Evolutionary conservation across 202 grass and related monocot species (phyloP).

Genomic region (Musa balbisiana): DNA sequence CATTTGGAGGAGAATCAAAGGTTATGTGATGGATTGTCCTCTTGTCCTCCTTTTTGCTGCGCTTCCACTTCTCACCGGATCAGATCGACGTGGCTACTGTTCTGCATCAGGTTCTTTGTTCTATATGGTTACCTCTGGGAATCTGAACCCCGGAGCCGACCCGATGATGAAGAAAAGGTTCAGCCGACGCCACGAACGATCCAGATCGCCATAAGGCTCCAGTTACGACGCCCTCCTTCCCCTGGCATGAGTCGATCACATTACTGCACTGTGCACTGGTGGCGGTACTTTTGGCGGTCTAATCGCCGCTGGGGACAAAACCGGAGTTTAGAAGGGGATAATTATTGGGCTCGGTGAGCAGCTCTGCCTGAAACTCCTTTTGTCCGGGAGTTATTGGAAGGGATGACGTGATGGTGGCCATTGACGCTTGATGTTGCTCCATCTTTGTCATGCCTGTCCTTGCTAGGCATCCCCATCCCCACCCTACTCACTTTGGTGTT

Average conservation of each 20-base stretch:
- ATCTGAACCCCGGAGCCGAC: background rate
- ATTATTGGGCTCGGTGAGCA: background rate
- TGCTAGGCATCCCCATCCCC: background rate
- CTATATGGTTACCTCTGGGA: background rate
- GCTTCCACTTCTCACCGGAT: background rate
- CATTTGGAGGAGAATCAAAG: conserved; percentile 9
- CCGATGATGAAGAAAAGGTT: background rate
- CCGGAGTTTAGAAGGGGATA: background rate
- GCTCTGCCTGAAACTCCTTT: background rate
- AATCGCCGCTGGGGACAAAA: conserved; percentile 1
- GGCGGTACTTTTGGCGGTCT: background rate
- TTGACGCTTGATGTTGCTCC: background rate
- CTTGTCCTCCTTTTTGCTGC: background rate
- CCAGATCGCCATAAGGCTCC: background rate
- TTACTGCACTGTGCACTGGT: too few species aligned
- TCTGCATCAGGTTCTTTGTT: background rate
- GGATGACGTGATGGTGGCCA: background rate
- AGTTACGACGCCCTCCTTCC: background rate
- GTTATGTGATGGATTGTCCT: background rate
- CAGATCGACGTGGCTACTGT: background rate
- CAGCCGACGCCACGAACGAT: background rate
- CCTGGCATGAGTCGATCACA: background rate
- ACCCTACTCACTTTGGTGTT: background rate
- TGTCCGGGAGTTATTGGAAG: background rate
- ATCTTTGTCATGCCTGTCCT: background rate